A percentile compares a stretch with the other conserved stretches of the same genome.
phyloP scores from a whole-genome alignment of 2,329 filamentous ascomycete species.

The Aureobasidium sp. region DNA sequence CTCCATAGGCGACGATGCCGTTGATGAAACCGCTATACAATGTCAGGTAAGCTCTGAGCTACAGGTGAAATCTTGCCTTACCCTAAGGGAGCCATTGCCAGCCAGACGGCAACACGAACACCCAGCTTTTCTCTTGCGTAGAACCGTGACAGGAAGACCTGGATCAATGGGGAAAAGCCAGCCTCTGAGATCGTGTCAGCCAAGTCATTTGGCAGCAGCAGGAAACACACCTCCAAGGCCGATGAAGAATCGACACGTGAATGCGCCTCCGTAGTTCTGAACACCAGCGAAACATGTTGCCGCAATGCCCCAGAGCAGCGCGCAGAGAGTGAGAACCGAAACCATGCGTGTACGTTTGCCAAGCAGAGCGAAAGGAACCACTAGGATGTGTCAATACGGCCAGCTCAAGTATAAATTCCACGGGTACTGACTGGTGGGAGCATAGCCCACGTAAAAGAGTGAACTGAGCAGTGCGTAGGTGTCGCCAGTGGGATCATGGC shows the following conservation, averaged over 20 bases:
- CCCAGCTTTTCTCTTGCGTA: conserved; percentile 17
- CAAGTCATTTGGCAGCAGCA: background rate
- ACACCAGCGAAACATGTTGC: conserved; percentile 58
- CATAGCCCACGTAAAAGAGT: conserved; percentile 17
- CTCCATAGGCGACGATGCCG: conserved; percentile 16
- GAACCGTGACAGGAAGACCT: conserved; percentile 17
- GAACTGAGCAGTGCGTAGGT: conserved; percentile 17
- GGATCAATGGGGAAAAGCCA: conserved; percentile 17
- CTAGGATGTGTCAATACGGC: background rate
- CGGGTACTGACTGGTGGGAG: conserved; percentile 16
- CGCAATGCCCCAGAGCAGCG: conserved; percentile 53
- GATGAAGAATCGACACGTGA: conserved; percentile 60
- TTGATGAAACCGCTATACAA: conserved; percentile 15
- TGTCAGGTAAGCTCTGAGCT: background rate
- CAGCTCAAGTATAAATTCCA: background rate
- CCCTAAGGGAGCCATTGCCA: conserved; percentile 18
- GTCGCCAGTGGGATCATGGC: conserved; percentile 15
- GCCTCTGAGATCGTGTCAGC: conserved; percentile 15
- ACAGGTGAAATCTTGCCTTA: background rate
- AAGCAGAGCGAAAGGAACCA: conserved; percentile 17
- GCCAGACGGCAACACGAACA: conserved; percentile 15
- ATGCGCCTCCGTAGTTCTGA: conserved; percentile 52
- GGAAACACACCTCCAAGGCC: conserved; percentile 33
- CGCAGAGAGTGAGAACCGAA: conserved; percentile 14
- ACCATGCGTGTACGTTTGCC: conserved; percentile 18